These are phyloP conservation scores for Kodamaea fukazawae DNA, from an alignment of 805 yeast genomes.

Conservation along the genomic window DNA sequence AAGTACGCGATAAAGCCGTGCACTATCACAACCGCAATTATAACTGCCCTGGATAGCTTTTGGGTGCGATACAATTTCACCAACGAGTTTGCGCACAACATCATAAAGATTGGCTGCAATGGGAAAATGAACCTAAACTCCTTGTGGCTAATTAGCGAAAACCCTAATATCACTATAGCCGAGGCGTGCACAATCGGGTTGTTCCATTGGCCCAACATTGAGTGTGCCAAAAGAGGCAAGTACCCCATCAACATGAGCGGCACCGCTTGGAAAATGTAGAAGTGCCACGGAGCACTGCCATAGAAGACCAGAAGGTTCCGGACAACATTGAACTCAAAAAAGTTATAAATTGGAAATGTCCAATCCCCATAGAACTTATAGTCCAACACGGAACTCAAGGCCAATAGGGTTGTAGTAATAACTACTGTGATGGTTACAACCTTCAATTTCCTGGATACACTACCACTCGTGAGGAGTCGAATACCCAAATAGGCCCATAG, in stretches of 20 bases:
- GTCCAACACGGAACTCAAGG: conserved; percentile 49
- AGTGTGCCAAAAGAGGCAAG: conserved; percentile 43
- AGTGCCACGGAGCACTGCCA: conserved; percentile 82
- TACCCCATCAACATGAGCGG: conserved; percentile 72
- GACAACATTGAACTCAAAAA: conserved; percentile 74
- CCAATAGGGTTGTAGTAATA: conserved; percentile 26
- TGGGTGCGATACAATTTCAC: not conserved
- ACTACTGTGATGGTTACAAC: conserved; percentile 19
- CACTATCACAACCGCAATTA: conserved; percentile 7
- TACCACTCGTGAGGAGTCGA: conserved; percentile 12
- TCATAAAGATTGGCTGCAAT: conserved; percentile 67
- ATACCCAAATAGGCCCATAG: conserved; percentile 71
- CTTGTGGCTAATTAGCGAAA: conserved; percentile 75
- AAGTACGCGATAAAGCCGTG: conserved; percentile 47
- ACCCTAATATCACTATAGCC: conserved; percentile 47
- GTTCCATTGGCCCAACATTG: conserved; percentile 10
- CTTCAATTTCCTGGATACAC: conserved; percentile 5
- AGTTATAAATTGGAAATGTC: conserved; percentile 64
- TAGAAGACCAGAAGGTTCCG: conserved; percentile 75
- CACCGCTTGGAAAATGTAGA: conserved; percentile 77
- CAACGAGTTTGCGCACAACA: conserved; percentile 40
- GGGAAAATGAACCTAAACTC: conserved; percentile 91
- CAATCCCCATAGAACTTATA: conserved; percentile 53
- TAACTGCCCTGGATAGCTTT: not conserved
- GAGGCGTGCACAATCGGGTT: conserved; percentile 24